These are phyloP conservation scores for Saturnispora kantuleensis DNA, from an alignment of 805 yeast genomes.

Conservation along the genomic window DNA sequence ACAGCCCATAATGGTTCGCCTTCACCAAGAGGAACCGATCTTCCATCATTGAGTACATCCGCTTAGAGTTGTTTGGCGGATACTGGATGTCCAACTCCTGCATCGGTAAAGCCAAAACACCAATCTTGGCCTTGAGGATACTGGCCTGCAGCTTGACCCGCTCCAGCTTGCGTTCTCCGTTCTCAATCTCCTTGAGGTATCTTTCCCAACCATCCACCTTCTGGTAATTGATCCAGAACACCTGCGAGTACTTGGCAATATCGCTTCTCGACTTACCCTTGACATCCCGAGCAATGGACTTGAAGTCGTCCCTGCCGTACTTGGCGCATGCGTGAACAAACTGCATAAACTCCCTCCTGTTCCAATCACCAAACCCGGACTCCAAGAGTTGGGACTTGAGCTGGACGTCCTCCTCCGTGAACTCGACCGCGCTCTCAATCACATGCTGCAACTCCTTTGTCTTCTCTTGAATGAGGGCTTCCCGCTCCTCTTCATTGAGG, in stretches of 20 bases:
- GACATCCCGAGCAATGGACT: slow-evolving; percentile 42
- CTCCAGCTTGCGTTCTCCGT: slow-evolving; percentile 59
- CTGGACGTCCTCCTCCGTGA: slow-evolving; percentile 52
- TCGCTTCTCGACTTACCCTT: slow-evolving; percentile 51
- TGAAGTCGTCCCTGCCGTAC: slow-evolving; percentile 46
- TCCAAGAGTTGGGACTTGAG: slow-evolving; percentile 43
- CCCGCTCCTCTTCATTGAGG: slow-evolving; percentile 17
- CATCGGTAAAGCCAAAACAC: slow-evolving; percentile 46
- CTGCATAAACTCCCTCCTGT: slow-evolving; percentile 63
- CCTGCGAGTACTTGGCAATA: slow-evolving; percentile 45
- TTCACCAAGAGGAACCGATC: slow-evolving; percentile 57
- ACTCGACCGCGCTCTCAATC: slow-evolving; percentile 46
- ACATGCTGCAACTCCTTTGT: slow-evolving; percentile 40
- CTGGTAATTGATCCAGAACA: slow-evolving; percentile 52
- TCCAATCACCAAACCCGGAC: slow-evolving; percentile 58
- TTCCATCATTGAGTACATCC: slow-evolving; percentile 59
- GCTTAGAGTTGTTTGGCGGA: slow-evolving; percentile 76
- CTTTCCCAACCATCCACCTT: slow-evolving; percentile 65
- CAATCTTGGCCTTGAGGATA: slow-evolving; percentile 43
- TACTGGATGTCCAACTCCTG: slow-evolving; percentile 56
- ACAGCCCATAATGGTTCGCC: slow-evolving; percentile 57
- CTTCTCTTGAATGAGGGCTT: slow-evolving; percentile 24
- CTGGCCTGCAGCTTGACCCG: slow-evolving; percentile 46
- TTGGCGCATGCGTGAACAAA: slow-evolving; percentile 62
- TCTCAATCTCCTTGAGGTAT: slow-evolving; percentile 60